phyloP scores from a whole-genome alignment of 257 asterid species.

The Solanum lignicaule region DNA sequence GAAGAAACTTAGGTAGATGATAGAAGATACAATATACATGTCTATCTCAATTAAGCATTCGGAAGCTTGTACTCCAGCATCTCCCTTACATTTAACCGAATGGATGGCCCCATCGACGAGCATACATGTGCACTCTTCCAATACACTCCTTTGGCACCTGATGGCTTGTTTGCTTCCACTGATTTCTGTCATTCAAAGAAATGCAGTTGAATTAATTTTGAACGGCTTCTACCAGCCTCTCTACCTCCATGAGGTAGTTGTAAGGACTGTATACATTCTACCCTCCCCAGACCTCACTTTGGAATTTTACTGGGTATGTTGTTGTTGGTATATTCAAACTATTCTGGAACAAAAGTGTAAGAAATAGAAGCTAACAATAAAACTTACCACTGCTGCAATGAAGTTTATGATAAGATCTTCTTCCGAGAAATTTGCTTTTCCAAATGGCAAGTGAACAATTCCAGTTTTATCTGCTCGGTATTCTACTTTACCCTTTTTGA shows the following conservation, averaged over 20 bases:
- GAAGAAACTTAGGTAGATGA: conserved; percentile 4
- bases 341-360: background rate
- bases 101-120: conserved; percentile 96
- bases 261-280: background rate
- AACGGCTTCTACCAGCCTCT: background rate
- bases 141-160: conserved; percentile 88
- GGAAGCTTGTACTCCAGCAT: conserved; percentile 74
- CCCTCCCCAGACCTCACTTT: background rate
- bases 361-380: background rate
- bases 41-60: conserved; percentile 10
- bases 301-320: background rate
- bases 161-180: conserved; percentile 84
- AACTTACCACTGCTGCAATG: conserved; percentile 74
- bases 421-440: conserved; percentile 78
- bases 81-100: conserved; percentile 68
- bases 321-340: background rate
- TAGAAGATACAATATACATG: conserved; percentile 31
- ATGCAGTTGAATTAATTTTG: background rate
- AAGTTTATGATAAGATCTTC: conserved; percentile 77
- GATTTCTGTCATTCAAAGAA: conserved; percentile 51
- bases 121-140: conserved; percentile 95
- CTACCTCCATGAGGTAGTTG: background rate
- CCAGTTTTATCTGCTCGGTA: conserved; percentile 98
- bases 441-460: conserved; percentile 93
- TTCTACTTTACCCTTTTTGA: conserved; percentile 97